Percentiles rank a stretch among this genome's conserved stretches.
These are phyloP conservation scores for Shiraia bambusicola DNA, from an alignment of 2,329 filamentous ascomycete species.

Conservation along the genomic window DNA sequence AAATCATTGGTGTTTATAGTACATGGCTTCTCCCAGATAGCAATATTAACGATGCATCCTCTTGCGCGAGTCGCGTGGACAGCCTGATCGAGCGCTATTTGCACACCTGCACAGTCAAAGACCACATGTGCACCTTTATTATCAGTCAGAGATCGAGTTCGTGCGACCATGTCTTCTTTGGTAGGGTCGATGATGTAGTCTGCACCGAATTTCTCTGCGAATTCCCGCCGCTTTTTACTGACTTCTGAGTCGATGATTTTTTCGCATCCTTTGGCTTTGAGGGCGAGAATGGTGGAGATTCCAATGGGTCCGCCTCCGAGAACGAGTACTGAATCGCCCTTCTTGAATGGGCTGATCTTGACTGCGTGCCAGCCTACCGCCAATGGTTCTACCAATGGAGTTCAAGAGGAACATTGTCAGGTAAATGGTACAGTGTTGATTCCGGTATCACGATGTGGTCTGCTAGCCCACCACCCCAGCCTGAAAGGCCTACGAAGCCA, in stretches of 20 bases:
- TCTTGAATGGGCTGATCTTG: constrained; percentile 52
- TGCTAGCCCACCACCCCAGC: constrained; percentile 56
- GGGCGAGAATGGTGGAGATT: constrained; percentile 40
- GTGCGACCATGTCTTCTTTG: constrained; percentile 50
- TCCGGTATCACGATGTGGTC: constrained; percentile 55
- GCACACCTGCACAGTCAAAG: constrained; percentile 57
- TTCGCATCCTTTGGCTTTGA: constrained; percentile 34
- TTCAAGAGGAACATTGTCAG: constrained; percentile 56
- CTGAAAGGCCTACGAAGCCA: constrained; percentile 55
- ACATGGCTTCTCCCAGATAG: constrained; percentile 58
- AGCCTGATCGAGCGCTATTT: constrained; percentile 52
- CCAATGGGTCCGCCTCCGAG: constrained; percentile 58
- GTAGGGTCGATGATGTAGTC: constrained; percentile 55
- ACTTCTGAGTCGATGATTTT: constrained; percentile 58
- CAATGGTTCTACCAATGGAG: constrained; percentile 57
- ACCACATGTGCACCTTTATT: constrained; percentile 53
- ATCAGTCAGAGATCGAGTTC: constrained; percentile 48
- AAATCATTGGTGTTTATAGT: constrained; percentile 54
- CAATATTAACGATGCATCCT: constrained; percentile 58
- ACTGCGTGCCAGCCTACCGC: constrained; percentile 60
- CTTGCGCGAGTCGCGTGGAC: constrained; percentile 52
- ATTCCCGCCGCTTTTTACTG: constrained; percentile 50
- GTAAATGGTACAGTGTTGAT: constrained; percentile 50
- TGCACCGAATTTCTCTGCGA: constrained; percentile 55
- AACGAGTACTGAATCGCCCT: constrained; percentile 50